phyloP scores from a whole-genome alignment of 768 basidiomycete genomes.

The Ephemerocybe angulata region DNA sequence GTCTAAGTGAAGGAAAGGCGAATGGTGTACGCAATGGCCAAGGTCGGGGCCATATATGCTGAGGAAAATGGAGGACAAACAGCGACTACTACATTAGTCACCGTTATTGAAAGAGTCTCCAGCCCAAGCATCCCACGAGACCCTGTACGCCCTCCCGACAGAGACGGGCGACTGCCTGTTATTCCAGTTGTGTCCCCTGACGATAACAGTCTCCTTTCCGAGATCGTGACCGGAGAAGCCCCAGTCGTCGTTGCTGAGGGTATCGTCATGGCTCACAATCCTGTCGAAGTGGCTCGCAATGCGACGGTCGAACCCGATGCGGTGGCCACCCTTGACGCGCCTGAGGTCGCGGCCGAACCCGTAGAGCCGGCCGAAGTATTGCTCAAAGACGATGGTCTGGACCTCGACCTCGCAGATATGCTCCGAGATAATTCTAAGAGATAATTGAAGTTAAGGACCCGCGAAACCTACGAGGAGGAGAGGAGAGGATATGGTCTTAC shows the following conservation, averaged over 20 bases:
- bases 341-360: constrained; percentile 40
- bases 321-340: constrained; percentile 34
- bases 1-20: too few relatives aligned
- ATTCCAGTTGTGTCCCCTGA: too few relatives aligned
- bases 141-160: too few relatives aligned
- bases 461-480: not conserved
- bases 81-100: too few relatives aligned
- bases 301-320: constrained; percentile 36
- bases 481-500: constrained; percentile 20
- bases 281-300: constrained; percentile 33
- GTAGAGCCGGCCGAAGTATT: constrained; percentile 38
- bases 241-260: constrained; percentile 34
- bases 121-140: too few relatives aligned
- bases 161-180: too few relatives aligned
- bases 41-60: too few relatives aligned
- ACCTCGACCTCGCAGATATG: constrained; percentile 49
- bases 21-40: too few relatives aligned
- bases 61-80: too few relatives aligned
- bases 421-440: constrained; percentile 39
- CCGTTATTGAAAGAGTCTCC: too few relatives aligned
- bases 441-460: not conserved
- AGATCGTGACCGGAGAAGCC: too few relatives aligned
- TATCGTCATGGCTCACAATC: constrained; percentile 33
- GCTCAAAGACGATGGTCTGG: constrained; percentile 42
- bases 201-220: too few relatives aligned